Evolutionary conservation across 768 basidiomycete genomes (phyloP).

Genomic region (Calocybe gangraenosa): DNA sequence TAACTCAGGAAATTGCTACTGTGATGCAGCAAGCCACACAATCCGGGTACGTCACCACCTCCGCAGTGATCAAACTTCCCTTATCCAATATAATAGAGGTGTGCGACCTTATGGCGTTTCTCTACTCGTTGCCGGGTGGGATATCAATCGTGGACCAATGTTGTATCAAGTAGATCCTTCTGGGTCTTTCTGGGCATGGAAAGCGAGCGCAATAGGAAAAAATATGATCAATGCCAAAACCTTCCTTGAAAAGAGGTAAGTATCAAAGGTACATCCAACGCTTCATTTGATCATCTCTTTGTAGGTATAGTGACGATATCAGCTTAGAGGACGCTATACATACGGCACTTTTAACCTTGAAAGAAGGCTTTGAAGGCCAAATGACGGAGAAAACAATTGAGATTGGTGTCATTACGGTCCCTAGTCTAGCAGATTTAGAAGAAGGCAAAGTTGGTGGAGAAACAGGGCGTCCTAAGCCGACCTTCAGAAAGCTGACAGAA

Average conservation of each 20-base stretch:
- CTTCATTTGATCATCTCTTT: slow-evolving; percentile 16
- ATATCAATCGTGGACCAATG: slow-evolving; percentile 89
- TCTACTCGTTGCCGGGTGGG: slow-evolving; percentile 95
- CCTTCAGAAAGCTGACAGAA: slow-evolving; percentile 93
- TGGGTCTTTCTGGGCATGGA: slow-evolving; percentile 99
- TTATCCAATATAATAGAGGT: slow-evolving; percentile 56
- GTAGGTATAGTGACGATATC: slow-evolving; percentile 97
- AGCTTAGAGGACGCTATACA: slow-evolving; percentile 98
- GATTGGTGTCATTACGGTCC: slow-evolving; percentile 93
- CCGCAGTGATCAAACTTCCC: slow-evolving; percentile 18
- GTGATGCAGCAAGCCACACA: slow-evolving; percentile 99
- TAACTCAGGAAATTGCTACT: slow-evolving; percentile 96
- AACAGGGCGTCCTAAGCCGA: slow-evolving; percentile 72
- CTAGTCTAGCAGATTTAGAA: slow-evolving; percentile 65
- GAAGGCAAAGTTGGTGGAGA: slow-evolving; percentile 66
- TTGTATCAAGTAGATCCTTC: slow-evolving; percentile 99
- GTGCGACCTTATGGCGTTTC: slow-evolving; percentile 99
- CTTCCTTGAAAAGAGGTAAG: slow-evolving; percentile 91
- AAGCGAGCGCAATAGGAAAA: slow-evolving; percentile 99
- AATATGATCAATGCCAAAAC: slow-evolving; percentile 99
- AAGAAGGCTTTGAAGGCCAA: slow-evolving; percentile 99
- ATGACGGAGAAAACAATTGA: slow-evolving; percentile 99
- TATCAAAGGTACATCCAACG: slow-evolving; percentile 1
- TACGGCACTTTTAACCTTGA: slow-evolving; percentile 94
- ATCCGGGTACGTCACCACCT: slow-evolving; percentile 68